Evolutionary conservation across 352 stramenopile genomes (phyloP).

Genomic region (Phytopythium cucurbitacearum): DNA sequence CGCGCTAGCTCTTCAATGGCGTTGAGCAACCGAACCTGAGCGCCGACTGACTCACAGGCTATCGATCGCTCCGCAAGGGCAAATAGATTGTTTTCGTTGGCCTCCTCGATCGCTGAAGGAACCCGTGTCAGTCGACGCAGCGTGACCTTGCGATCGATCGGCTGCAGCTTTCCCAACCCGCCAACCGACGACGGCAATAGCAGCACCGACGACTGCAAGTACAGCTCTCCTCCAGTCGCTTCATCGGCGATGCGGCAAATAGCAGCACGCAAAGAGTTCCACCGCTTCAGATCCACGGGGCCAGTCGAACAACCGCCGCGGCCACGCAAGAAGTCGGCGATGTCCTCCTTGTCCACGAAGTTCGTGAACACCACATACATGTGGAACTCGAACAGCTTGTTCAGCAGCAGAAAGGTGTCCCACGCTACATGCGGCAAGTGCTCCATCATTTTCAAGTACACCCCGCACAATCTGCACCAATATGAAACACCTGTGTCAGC

Average conservation of each 20-base stretch:
- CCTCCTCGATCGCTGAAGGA: slow-evolving; percentile 37
- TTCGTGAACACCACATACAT: slow-evolving; percentile 72
- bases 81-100: slow-evolving; percentile 53
- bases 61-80: slow-evolving; percentile 59
- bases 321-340: slow-evolving; percentile 44
- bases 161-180: slow-evolving; percentile 3
- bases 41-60: slow-evolving; percentile 55
- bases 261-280: slow-evolving; percentile 34
- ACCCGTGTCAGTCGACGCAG: slow-evolving; percentile 48
- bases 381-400: slow-evolving; percentile 79
- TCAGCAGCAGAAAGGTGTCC: slow-evolving; percentile 67
- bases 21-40: slow-evolving; percentile 56
- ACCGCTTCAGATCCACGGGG: slow-evolving; percentile 23
- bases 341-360: slow-evolving; percentile 42
- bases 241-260: slow-evolving; percentile 56
- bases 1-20: slow-evolving; percentile 61
- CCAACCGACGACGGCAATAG: slow-evolving; percentile 11
- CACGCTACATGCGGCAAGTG: slow-evolving; percentile 66
- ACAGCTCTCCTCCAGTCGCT: slow-evolving; percentile 36
- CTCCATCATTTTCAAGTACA: slow-evolving; percentile 88
- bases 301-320: slow-evolving; percentile 14
- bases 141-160: slow-evolving; percentile 25
- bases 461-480: slow-evolving; percentile 53
- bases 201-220: slow-evolving; percentile 40
- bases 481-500: slow-evolving; percentile 1